phyloP scores from a whole-genome alignment of 2,329 filamentous ascomycete species.

The Diaporthe capsici region DNA sequence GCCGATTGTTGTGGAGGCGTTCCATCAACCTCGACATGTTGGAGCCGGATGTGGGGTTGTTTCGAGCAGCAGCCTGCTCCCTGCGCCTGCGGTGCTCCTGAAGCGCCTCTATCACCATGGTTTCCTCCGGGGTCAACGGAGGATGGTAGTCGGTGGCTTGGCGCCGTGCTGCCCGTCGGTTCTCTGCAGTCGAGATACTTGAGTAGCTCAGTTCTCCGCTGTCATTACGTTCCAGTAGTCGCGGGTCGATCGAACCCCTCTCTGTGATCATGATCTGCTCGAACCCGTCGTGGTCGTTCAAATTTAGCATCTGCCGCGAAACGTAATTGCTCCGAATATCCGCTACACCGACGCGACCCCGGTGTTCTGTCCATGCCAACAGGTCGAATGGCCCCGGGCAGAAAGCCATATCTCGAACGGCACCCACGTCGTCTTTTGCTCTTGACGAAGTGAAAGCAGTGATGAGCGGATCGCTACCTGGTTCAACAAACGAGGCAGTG shows the following conservation, averaged over 20 bases:
- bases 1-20: conserved; percentile 35
- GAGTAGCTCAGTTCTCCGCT: conserved; percentile 54
- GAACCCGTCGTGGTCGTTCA: conserved; percentile 71
- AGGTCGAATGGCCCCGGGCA: conserved; percentile 92
- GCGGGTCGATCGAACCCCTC: conserved; percentile 66
- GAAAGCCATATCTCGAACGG: conserved; percentile 92
- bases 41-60: conserved; percentile 14
- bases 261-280: conserved; percentile 71
- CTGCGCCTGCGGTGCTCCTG: conserved; percentile 67
- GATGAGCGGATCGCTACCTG: conserved; percentile 73
- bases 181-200: conserved; percentile 48
- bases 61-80: conserved; percentile 53
- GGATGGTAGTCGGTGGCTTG: conserved; percentile 62
- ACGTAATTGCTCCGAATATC: conserved; percentile 78
- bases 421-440: conserved; percentile 78
- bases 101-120: conserved; percentile 69
- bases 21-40: conserved; percentile 38
- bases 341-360: conserved; percentile 80
- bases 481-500: conserved; percentile 61
- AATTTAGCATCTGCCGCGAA: conserved; percentile 76
- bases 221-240: conserved; percentile 63
- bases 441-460: conserved; percentile 84
- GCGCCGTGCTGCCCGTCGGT: conserved; percentile 48
- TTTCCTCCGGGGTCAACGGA: conserved; percentile 68
- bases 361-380: conserved; percentile 93